Evolutionary conservation across 1,284 basidiomycete genomes (phyloP).

Genomic region (Sphaerobolus stellatus): DNA sequence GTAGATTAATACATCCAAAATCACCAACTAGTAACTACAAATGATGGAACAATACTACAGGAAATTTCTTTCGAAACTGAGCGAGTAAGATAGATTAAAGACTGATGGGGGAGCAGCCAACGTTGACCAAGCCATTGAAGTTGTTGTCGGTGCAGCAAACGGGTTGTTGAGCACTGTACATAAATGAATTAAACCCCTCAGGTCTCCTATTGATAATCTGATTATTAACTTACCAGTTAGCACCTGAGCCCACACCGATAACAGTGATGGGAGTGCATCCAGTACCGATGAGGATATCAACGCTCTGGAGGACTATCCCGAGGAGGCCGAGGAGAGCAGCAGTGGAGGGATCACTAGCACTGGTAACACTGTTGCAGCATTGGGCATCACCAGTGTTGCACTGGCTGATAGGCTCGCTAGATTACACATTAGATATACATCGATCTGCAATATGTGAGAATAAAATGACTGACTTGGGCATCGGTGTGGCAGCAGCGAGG

Average conservation of each 20-base stretch:
- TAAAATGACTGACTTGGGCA: too few relatives aligned
- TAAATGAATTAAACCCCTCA: slow-evolving; percentile 15
- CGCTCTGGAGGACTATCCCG: slow-evolving; percentile 22
- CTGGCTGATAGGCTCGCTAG: slow-evolving; percentile 12
- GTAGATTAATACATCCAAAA: too few relatives aligned
- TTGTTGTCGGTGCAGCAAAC: slow-evolving; percentile 33
- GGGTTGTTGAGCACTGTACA: slow-evolving; percentile 19
- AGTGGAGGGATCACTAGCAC: slow-evolving; percentile 13
- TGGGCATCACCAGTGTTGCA: slow-evolving; percentile 32
- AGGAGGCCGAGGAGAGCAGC: slow-evolving; percentile 18
- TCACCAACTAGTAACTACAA: too few relatives aligned
- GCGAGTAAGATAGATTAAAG: too few relatives aligned
- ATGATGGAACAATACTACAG: too few relatives aligned
- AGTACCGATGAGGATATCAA: slow-evolving; percentile 25
- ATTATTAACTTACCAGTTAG: too few relatives aligned
- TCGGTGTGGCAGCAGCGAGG: too few relatives aligned
- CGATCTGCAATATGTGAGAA: too few relatives aligned
- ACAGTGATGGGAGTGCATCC: slow-evolving; percentile 29
- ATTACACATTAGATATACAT: too few relatives aligned
- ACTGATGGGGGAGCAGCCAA: slow-evolving; percentile 40
- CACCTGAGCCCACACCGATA: too few relatives aligned
- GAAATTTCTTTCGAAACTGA: too few relatives aligned
- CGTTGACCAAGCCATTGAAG: slow-evolving; percentile 36
- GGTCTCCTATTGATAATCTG: too few relatives aligned
- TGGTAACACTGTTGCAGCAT: slow-evolving; percentile 31